These are phyloP conservation scores for Brassica incana DNA, from an alignment of 345 rosid genomes.

Conservation along the genomic window DNA sequence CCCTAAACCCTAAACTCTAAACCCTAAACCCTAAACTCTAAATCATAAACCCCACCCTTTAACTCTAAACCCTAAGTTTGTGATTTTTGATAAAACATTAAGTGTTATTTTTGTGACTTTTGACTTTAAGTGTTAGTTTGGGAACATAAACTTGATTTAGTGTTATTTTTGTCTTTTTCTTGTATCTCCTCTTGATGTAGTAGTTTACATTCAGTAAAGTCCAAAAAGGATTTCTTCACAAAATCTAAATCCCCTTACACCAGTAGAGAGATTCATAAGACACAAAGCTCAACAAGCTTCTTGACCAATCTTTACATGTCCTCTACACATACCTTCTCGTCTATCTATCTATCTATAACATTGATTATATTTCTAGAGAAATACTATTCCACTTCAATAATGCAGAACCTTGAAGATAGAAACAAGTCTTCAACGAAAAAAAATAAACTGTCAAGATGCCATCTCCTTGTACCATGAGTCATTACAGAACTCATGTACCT, in stretches of 20 bases:
- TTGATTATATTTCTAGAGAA: slow-evolving; percentile 1
- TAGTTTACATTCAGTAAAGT: neutral
- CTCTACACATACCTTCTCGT: slow-evolving; percentile 48
- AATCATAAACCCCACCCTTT: too few species aligned
- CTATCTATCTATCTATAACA: slow-evolving; percentile 47
- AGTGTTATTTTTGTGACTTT: too few species aligned
- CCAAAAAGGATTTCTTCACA: slow-evolving; percentile 2
- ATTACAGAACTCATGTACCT: slow-evolving; percentile 71
- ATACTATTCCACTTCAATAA: neutral
- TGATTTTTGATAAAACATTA: too few species aligned
- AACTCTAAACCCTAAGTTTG: too few species aligned
- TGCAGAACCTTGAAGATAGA: neutral
- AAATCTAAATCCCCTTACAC: neutral
- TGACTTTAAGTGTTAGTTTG: too few species aligned
- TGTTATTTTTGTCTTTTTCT: too few species aligned
- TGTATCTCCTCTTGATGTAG: neutral
- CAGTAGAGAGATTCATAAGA: neutral
- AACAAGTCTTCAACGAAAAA: neutral
- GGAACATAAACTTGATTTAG: too few species aligned
- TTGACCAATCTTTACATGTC: slow-evolving; percentile 66
- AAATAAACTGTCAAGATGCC: slow-evolving; percentile 54
- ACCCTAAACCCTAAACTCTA: too few species aligned
- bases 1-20: too few species aligned
- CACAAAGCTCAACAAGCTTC: slow-evolving; percentile 36
- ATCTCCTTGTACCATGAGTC: slow-evolving; percentile 71